These are phyloP conservation scores for Yamadazyma buinensis DNA, from an alignment of 1,139 yeast species.

Conservation along the genomic window DNA sequence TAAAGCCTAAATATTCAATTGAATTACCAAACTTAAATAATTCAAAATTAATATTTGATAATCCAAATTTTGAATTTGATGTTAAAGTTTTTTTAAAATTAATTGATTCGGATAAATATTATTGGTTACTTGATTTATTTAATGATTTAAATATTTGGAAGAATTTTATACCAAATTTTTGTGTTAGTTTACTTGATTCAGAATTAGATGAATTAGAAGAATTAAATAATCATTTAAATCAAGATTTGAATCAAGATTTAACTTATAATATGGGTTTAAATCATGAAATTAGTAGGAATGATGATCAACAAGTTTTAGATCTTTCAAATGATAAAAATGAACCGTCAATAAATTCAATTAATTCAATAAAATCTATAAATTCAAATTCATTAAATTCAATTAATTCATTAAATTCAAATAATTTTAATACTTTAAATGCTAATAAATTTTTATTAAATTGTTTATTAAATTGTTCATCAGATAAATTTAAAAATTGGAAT, in stretches of 20 bases:
- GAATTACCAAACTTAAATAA: conserved; percentile 12
- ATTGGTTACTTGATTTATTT: conserved; percentile 39
- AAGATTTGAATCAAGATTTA: neutral
- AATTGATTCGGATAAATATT: conserved; percentile 31
- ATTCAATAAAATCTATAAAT: no score
- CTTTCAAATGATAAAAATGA: no score
- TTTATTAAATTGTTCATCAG: conserved; percentile 27
- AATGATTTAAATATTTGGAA: conserved; percentile 41
- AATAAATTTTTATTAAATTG: conserved; percentile 27
- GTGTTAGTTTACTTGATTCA: conserved; percentile 18
- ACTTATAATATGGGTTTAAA: no score
- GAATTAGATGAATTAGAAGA: neutral
- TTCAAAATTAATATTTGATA: conserved; percentile 13
- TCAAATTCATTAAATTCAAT: no score
- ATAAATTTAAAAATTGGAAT: conserved; percentile 6
- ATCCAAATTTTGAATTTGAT: conserved; percentile 15
- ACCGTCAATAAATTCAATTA: no score
- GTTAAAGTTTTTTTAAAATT: conserved; percentile 10
- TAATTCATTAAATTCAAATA: no score
- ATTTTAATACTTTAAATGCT: neutral
- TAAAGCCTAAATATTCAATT: conserved; percentile 13
- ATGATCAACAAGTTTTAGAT: no score
- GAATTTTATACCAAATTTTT: conserved; percentile 32
- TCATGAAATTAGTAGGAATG: no score
- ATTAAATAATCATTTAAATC: neutral